These are phyloP conservation scores for Marchantia paleacea DNA, from an alignment of 225 moss, liverwort and hornwort genomes.

Conservation along the genomic window DNA sequence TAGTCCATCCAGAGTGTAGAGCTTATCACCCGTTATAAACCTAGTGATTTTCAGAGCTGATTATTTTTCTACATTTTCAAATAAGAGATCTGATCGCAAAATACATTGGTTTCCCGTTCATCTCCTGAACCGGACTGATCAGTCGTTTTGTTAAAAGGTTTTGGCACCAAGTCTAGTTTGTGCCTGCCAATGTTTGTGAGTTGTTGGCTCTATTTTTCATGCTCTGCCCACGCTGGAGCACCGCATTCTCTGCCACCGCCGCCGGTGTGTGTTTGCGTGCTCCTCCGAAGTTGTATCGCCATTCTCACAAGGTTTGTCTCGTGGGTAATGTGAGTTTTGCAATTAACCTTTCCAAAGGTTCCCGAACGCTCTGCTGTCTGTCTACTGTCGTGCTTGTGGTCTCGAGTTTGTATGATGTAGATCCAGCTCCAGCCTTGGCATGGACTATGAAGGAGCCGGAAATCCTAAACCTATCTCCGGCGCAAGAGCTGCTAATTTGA, in stretches of 20 bases:
- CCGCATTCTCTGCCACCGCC: too few species aligned
- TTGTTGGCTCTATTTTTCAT: not conserved
- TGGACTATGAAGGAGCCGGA: too few species aligned
- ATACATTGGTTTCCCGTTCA: constrained; percentile 2
- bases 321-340: constrained; percentile 1
- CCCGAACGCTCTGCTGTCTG: not conserved
- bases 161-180: not conserved
- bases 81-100: constrained; percentile 37
- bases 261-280: not conserved
- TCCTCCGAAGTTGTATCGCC: not conserved
- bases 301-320: constrained; percentile 1
- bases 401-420: too few species aligned
- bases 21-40: constrained; percentile 32
- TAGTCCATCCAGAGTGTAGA: constrained; percentile 25
- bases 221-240: not conserved
- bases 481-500: too few species aligned
- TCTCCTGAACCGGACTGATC: not conserved
- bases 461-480: too few species aligned
- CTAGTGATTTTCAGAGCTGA: constrained; percentile 39
- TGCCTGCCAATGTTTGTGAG: constrained; percentile 5
- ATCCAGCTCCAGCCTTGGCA: too few species aligned
- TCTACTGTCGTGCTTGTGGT: too few species aligned
- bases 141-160: constrained; percentile 8
- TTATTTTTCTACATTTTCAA: constrained; percentile 43
- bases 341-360: not conserved